Base-by-base conservation (phyloP, 1,139 yeast genomes). In the Sporopachydermia cereana region DNA sequence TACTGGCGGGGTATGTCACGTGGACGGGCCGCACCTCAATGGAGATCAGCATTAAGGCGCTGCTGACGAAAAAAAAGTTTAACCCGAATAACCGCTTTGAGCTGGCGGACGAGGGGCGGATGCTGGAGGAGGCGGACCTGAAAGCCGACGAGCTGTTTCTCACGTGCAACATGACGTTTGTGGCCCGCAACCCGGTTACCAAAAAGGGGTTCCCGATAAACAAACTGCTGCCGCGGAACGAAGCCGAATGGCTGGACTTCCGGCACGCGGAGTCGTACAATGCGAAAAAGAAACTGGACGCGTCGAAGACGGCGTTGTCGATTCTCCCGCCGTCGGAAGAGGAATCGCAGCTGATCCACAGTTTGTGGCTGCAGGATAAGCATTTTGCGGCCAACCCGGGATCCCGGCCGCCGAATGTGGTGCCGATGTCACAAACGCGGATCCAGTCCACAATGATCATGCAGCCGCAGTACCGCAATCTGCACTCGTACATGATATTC, bases 401-500 rank as follows among this genome's bases (percentile, higher is more conserved):
- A 5, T 51, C 44, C 47, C 48, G 45, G 43, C 47, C 41, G 58
- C 54, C 18, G 46, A 45, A 9, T 72, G 43, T 76, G 74, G 48
- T 47, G 45, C 51, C 49, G 55, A 84, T 85, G 94, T 72, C 75
- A 48, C 80, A 84, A 51, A 80, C 96, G 1, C 64, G 64, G 43
- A 72, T 84, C 47, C 68, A 73, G 46, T 83, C 94, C 5, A 84
- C 96, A 3, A 71, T 80, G 54, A 79, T 88, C 63, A 89, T 88
- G 93, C 96, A 88, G 65, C 96, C 96, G 2, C 96, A 88, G 65
- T 88, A 86, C 65, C 76, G 96, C 63, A 88, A 88, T 67, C 76
- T 95, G 60, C 96, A 88, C 59, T 84, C 94, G 9, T 84, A 83
- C 63, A 86, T 88, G 89, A 84, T 88, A 45, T 88, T 88, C 61